Evolutionary conservation across 306 rosid genomes (phyloP).

Genomic region (Rubus parviflorus): DNA sequence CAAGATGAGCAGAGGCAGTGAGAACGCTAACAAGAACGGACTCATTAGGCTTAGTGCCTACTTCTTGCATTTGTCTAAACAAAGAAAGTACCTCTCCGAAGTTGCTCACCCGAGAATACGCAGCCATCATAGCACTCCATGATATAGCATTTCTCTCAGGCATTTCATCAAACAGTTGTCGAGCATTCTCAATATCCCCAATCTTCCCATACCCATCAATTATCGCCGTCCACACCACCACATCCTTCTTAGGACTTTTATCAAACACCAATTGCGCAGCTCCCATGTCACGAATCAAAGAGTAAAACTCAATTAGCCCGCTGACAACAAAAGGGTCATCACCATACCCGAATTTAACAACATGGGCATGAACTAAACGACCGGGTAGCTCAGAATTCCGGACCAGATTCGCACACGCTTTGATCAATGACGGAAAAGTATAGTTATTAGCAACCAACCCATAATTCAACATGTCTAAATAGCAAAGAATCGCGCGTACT

Average conservation of each 20-base stretch:
- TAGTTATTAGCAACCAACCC: constrained; percentile 63
- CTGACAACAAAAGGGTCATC: constrained; percentile 61
- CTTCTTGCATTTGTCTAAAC: constrained; percentile 45
- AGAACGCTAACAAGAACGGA: constrained; percentile 44
- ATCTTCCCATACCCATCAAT: constrained; percentile 74
- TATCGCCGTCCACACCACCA: constrained; percentile 82
- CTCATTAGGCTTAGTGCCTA: constrained; percentile 35
- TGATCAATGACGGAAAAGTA: constrained; percentile 76
- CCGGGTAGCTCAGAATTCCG: constrained; percentile 30
- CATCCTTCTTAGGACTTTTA: constrained; percentile 48
- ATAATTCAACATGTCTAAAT: constrained; percentile 49
- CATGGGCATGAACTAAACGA: constrained; percentile 64
- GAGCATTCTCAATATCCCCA: constrained; percentile 57
- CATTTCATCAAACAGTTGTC: constrained; percentile 73
- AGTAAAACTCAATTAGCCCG: constrained; percentile 59
- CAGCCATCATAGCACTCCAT: constrained; percentile 59
- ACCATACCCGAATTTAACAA: constrained; percentile 44
- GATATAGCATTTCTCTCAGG: constrained; percentile 61
- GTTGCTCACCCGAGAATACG: constrained; percentile 39
- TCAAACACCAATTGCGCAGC: constrained; percentile 56
- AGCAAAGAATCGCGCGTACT: constrained; percentile 43
- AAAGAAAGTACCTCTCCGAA: constrained; percentile 43
- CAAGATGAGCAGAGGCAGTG: constrained; percentile 49
- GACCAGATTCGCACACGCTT: constrained; percentile 49
- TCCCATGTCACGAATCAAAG: constrained; percentile 25